Conservation (phyloP, 257 asterid genomes). For the Cynanchum wilfordii region DNA sequence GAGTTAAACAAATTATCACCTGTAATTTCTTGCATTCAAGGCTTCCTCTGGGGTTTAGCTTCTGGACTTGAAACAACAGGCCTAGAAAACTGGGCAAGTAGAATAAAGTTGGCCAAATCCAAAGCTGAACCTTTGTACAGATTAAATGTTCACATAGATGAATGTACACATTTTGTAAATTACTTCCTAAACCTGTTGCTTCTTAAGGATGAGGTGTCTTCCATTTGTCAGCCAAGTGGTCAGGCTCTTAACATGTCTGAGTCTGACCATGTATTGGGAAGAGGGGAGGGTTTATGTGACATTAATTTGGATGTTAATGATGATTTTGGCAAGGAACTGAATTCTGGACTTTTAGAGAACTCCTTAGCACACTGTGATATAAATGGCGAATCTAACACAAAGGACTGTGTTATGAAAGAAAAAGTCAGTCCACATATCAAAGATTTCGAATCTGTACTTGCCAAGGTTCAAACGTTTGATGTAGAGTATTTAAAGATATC, state of each 20-base stretch:
- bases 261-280: constrained; percentile 12
- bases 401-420: constrained; percentile 22
- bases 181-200: constrained; percentile 38
- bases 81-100: constrained; percentile 26
- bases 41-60: constrained; percentile 70
- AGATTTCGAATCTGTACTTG: constrained; percentile 47
- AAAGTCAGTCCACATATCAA: constrained; percentile 23
- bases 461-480: constrained; percentile 37
- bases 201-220: constrained; percentile 40
- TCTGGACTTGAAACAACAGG: constrained; percentile 35
- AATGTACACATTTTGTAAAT: constrained; percentile 38
- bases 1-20: constrained; percentile 51
- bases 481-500: constrained; percentile 40
- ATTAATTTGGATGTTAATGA: constrained; percentile 24
- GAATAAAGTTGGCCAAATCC: constrained; percentile 30
- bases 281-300: constrained; percentile 18
- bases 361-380: constrained; percentile 17
- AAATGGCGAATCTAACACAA: constrained; percentile 16
- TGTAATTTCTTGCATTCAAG: constrained; percentile 56
- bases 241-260: constrained; percentile 23
- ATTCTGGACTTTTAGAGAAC: constrained; percentile 17
- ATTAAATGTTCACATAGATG: constrained; percentile 36
- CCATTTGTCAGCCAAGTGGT: constrained; percentile 13
- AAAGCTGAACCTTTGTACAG: constrained; percentile 36
- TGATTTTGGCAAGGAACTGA: constrained; percentile 27